These are phyloP conservation scores for Penicillium nordicum DNA, from an alignment of 2,329 filamentous ascomycete genomes.

Conservation along the genomic window DNA sequence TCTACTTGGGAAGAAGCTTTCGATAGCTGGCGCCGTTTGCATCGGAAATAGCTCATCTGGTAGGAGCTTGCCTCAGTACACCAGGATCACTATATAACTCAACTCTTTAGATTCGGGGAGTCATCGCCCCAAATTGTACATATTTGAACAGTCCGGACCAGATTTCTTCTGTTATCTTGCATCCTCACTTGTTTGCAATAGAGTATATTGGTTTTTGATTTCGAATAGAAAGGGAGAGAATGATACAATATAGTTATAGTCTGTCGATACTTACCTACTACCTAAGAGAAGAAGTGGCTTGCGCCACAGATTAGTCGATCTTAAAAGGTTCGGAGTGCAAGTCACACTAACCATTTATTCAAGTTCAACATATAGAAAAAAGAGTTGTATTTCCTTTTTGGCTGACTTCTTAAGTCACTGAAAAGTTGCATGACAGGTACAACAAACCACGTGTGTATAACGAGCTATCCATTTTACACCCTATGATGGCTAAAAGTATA, in stretches of 20 bases:
- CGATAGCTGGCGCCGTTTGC: constrained; percentile 56
- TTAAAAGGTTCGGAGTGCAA: too few species aligned
- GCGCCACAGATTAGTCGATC: too few species aligned
- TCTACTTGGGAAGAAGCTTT: constrained; percentile 64
- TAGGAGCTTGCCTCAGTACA: neutral
- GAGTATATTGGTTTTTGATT: fast-evolving
- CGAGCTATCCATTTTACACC: neutral
- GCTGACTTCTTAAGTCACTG: neutral
- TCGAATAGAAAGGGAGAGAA: neutral
- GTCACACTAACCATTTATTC: neutral
- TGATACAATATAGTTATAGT: too few species aligned
- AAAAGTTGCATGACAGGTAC: neutral
- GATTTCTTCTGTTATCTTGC: too few species aligned
- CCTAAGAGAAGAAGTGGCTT: neutral
- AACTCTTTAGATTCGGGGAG: neutral
- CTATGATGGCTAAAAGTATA: neutral
- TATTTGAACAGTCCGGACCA: neutral
- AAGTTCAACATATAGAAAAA: neutral
- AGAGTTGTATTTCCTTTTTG: neutral
- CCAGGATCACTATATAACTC: neutral
- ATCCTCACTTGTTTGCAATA: neutral
- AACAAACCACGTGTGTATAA: neutral
- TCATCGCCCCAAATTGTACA: neutral
- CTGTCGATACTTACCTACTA: neutral
- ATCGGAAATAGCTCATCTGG: constrained; percentile 17